phyloP scores from a whole-genome alignment of 2,329 filamentous ascomycete species.

The Ophiobolus disseminans region DNA sequence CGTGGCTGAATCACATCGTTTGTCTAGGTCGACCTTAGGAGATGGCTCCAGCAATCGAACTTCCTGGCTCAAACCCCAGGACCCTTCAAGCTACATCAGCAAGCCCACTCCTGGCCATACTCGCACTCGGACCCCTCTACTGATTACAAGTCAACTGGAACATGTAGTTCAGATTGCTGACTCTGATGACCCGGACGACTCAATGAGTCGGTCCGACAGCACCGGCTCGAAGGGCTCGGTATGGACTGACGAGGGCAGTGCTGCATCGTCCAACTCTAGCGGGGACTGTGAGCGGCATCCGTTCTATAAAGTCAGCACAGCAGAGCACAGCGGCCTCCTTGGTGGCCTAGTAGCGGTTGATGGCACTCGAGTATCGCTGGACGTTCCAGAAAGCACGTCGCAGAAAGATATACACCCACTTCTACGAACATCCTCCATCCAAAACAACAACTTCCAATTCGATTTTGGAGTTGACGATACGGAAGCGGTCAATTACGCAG shows the following conservation, averaged over 20 bases:
- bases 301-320: conserved; percentile 17
- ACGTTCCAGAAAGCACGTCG: conserved; percentile 8
- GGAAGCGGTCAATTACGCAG: conserved; percentile 1
- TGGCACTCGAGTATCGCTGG: conserved; percentile 8
- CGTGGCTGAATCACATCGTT: conserved; percentile 7
- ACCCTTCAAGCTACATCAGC: background rate
- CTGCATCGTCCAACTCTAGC: conserved; percentile 40
- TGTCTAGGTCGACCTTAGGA: conserved; percentile 21
- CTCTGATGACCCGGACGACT: conserved; percentile 1
- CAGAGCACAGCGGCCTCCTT: conserved; percentile 36
- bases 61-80: conserved; percentile 5
- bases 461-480: conserved; percentile 4
- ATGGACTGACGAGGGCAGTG: conserved; percentile 41
- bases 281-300: conserved; percentile 18
- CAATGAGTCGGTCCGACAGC: conserved; percentile 37
- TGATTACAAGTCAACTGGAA: conserved; percentile 31
- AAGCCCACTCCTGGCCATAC: background rate
- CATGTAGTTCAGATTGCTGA: conserved; percentile 7
- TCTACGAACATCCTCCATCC: conserved; percentile 6
- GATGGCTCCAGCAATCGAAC: conserved; percentile 15
- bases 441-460: conserved; percentile 14
- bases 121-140: conserved; percentile 29
- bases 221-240: conserved; percentile 31
- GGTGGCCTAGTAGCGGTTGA: conserved; percentile 37
- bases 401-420: conserved; percentile 20